Percentiles rank a stretch among this genome's conserved stretches.
Conservation (phyloP, 2,329 filamentous ascomycete species). For the Pestalotiopsis sp. region DNA sequence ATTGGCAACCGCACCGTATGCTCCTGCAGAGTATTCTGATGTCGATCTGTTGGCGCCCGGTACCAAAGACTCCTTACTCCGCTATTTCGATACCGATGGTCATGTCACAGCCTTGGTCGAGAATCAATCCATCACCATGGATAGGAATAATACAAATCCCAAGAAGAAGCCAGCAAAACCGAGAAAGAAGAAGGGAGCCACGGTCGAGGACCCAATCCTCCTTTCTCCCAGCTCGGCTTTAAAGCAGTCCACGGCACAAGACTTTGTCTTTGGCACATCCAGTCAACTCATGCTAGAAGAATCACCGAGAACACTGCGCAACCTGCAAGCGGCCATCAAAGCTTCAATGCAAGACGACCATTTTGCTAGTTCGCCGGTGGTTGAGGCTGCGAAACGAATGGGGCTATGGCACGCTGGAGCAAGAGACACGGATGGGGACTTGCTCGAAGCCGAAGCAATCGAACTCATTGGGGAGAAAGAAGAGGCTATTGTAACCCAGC, state of each 20-base stretch:
- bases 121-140: constrained; percentile 33
- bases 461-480: constrained; percentile 52
- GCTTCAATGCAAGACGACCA: constrained; percentile 52
- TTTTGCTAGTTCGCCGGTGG: constrained; percentile 23
- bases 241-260: constrained; percentile 67
- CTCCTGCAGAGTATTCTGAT: constrained; percentile 38
- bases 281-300: constrained; percentile 79
- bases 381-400: constrained; percentile 13
- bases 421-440: constrained; percentile 64
- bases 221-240: constrained; percentile 71
- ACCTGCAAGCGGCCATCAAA: constrained; percentile 64
- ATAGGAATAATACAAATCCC: constrained; percentile 33
- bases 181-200: constrained; percentile 40
- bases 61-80: constrained; percentile 41
- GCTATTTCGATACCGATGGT: constrained; percentile 44
- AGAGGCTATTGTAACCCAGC: neutral
- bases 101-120: constrained; percentile 35
- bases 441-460: constrained; percentile 65
- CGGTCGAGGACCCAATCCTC: constrained; percentile 51
- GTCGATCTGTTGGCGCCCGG: constrained; percentile 25
- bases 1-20: constrained; percentile 73
- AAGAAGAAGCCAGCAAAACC: constrained; percentile 33
- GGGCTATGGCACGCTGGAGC: constrained; percentile 74
- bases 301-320: constrained; percentile 65
- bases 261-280: constrained; percentile 84